Conservation (phyloP, 1,284 basidiomycete species). For the Cerioporus squamosus region DNA sequence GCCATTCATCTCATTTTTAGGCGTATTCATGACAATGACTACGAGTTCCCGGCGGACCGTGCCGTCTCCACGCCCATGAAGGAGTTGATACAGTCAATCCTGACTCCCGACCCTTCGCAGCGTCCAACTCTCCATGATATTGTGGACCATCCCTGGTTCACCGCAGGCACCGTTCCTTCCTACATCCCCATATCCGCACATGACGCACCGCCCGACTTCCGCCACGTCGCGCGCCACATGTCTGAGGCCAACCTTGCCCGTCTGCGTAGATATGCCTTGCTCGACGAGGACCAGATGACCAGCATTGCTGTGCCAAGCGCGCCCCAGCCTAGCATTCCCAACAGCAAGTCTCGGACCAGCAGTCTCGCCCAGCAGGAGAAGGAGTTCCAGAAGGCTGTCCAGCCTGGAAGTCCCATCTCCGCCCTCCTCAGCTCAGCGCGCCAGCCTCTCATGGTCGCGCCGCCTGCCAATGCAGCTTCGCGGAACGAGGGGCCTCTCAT, state of each 20-base stretch:
- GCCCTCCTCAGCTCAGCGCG: conserved; percentile 88
- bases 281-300: conserved; percentile 63
- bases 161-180: conserved; percentile 78
- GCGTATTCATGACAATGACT: conserved; percentile 93
- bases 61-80: conserved; percentile 75
- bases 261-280: conserved; percentile 59
- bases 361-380: conserved; percentile 88
- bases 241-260: conserved; percentile 76
- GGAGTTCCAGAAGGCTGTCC: conserved; percentile 94
- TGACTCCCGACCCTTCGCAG: conserved; percentile 81
- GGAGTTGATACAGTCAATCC: conserved; percentile 83
- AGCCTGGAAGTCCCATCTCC: conserved; percentile 94
- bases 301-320: conserved; percentile 44
- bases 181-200: conserved; percentile 83
- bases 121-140: conserved; percentile 89
- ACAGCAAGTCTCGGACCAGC: conserved; percentile 43
- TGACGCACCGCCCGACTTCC: conserved; percentile 76
- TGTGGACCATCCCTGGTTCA: conserved; percentile 87
- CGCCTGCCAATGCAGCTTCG: conserved; percentile 30
- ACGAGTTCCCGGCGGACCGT: conserved; percentile 87
- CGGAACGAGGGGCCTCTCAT: conserved; percentile 57
- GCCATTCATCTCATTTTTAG: conserved; percentile 40
- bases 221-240: conserved; percentile 62
- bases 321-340: conserved; percentile 24
- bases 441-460: conserved; percentile 84